phyloP scores from a whole-genome alignment of 2,329 filamentous ascomycete species.

The Hawksworthiomyces lignivorus region DNA sequence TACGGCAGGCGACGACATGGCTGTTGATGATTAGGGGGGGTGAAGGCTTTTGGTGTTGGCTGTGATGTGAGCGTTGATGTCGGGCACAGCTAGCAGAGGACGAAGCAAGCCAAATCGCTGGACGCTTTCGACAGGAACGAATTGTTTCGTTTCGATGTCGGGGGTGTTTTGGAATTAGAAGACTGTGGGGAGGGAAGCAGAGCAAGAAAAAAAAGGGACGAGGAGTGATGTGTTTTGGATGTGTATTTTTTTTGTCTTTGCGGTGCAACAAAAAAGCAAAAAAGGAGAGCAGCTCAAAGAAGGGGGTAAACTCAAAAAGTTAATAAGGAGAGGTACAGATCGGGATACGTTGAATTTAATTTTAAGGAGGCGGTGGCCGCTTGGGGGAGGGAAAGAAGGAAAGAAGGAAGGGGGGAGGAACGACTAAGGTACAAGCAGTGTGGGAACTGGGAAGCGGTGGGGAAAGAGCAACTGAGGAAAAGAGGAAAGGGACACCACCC shows the following conservation, averaged over 20 bases:
- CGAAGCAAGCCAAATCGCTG: conserved; percentile 5
- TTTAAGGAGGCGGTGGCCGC: conserved; percentile 17
- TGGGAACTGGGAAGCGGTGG: neutral
- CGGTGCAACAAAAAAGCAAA: conserved; percentile 2
- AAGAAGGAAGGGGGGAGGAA: conserved; percentile 8
- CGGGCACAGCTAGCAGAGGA: conserved; percentile 1
- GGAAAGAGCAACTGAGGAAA: no score
- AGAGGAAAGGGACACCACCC: neutral
- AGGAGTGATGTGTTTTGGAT: conserved; percentile 1
- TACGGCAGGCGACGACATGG: conserved; percentile 28
- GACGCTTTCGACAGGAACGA: conserved; percentile 6
- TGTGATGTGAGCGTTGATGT: neutral
- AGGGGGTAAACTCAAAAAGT: conserved; percentile 6
- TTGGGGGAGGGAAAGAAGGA: conserved; percentile 1
- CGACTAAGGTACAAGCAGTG: no score
- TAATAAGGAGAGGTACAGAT: conserved; percentile 8
- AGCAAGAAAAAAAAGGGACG: conserved; percentile 1
- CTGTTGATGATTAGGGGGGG: conserved; percentile 11
- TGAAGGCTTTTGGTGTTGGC: no score
- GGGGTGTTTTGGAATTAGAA: conserved; percentile 5
- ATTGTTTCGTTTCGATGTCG: conserved; percentile 15
- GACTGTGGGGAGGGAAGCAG: neutral
- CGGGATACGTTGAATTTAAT: conserved; percentile 16
- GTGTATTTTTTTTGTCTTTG: conserved; percentile 11
- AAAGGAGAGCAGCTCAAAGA: conserved; percentile 2